These are phyloP conservation scores for Cutaneotrichosporon curvatum DNA, from an alignment of 1,284 basidiomycete genomes.

Conservation along the genomic window DNA sequence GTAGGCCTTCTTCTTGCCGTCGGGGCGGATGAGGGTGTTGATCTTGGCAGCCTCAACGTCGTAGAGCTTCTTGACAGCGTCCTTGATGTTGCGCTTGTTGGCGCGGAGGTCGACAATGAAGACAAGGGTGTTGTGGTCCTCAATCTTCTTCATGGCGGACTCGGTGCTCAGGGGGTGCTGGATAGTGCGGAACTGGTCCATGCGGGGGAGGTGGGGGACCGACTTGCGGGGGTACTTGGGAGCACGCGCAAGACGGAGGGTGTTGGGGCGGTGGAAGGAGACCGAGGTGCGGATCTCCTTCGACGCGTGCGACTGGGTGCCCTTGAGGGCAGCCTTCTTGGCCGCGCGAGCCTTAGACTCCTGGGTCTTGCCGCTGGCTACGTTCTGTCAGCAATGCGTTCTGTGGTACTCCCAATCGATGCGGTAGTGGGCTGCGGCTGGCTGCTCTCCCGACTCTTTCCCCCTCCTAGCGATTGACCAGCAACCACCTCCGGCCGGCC, in stretches of 20 bases:
- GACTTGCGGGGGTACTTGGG: constrained; percentile 95
- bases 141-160: constrained; percentile 75
- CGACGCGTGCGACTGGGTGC: constrained; percentile 64
- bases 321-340: constrained; percentile 94
- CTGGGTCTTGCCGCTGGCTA: constrained; percentile 40
- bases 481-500: no score
- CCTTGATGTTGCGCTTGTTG: constrained; percentile 99
- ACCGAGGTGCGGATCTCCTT: constrained; percentile 83
- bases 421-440: no score
- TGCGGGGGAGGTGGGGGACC: constrained; percentile 85
- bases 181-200: constrained; percentile 96
- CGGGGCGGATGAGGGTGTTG: constrained; percentile 97
- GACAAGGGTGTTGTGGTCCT: constrained; percentile 98
- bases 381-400: constrained; percentile 7
- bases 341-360: constrained; percentile 84
- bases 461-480: no score
- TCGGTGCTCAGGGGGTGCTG: constrained; percentile 61
- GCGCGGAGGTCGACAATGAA: constrained; percentile 90
- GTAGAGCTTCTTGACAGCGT: constrained; percentile 98
- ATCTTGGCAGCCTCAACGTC: constrained; percentile 93
- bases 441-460: no score
- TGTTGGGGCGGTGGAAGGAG: constrained; percentile 95
- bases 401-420: no score
- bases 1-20: constrained; percentile 99
- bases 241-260: constrained; percentile 71